These are phyloP conservation scores for Chlamydomonas applanata DNA, from an alignment of 139 green algal genomes.

Conservation along the genomic window DNA sequence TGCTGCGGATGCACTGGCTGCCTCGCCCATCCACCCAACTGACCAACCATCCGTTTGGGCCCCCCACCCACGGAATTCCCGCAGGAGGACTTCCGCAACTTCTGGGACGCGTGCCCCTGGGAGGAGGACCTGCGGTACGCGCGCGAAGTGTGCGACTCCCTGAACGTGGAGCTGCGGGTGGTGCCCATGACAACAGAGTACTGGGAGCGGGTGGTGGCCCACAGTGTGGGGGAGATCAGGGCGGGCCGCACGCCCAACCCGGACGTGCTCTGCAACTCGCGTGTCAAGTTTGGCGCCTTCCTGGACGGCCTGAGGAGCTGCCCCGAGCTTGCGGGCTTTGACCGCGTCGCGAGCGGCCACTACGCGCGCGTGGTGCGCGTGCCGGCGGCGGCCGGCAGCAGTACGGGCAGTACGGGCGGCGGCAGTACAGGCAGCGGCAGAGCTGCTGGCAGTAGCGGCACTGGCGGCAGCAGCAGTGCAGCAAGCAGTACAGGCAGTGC, in stretches of 20 bases:
- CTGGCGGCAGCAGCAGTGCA: constrained; percentile 2
- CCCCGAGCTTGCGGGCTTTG: background rate
- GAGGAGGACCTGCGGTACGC: constrained; percentile 94
- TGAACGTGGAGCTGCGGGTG: constrained; percentile 65
- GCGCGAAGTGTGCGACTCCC: constrained; percentile 64
- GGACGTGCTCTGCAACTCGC: constrained; percentile 96
- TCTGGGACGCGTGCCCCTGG: constrained; percentile 94
- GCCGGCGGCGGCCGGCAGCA: background rate
- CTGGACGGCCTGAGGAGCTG: constrained; percentile 63
- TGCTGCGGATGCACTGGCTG: background rate
- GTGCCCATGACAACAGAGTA: constrained; percentile 63
- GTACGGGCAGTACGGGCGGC: background rate
- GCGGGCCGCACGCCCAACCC: constrained; percentile 94
- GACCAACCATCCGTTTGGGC: background rate
- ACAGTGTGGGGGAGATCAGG: constrained; percentile 82
- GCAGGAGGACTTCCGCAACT: constrained; percentile 96
- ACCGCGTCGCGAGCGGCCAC: constrained; percentile 34
- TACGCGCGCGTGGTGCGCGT: constrained; percentile 36
- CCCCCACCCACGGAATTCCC: background rate
- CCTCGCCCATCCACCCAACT: background rate
- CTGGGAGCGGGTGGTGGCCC: constrained; percentile 87
- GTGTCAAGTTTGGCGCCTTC: constrained; percentile 73
- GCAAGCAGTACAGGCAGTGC: too few relatives aligned
- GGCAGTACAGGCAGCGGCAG: constrained; percentile 12
- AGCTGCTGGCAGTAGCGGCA: background rate